Base-by-base conservation (phyloP, 805 yeast genomes). In the Candida manassasensis region DNA sequence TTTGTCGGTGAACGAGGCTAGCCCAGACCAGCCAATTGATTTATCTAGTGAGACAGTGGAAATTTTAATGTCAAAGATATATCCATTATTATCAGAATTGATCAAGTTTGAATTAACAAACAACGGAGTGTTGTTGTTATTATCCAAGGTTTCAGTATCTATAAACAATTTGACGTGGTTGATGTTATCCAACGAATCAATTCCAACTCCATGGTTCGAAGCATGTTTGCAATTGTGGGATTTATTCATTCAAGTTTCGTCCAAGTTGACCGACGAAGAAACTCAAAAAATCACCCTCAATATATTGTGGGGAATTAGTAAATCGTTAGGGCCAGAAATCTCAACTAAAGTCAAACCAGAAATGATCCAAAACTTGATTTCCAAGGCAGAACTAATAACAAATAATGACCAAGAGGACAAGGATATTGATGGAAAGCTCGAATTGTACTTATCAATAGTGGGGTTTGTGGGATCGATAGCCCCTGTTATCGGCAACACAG, bases 101-200 rank as follows among this genome's bases (percentile, higher is more conserved):
- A 50, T 63, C 26, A 47, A 47, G 29, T 68, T 59, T 41, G 60
- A 66, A n/a, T 67, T 47, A 8, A 34, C 21, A 2, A 48, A 59
- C 37, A 37, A 49, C 3, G 48, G 50, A 17, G 29, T 45, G 4
- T 42, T 64, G 4, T 45, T 70, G 29, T 71, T 80, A 40, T 59
- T 71, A 18, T 65, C 75, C 18, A 77, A 83, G 44, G 67, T 78
- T 5, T 59, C 85, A 32, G 69, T 77, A 10, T 79, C 84, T 6
- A 67, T 87, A 53, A 87, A 85, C 58, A 89, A 89, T 50, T 53
- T 82, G 35, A 54, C 75, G 27, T 81, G 89, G 88, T 59, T 80
- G 19, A 50, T 72, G 39, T 49, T 60, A 24, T 50, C 68, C 3
- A 36, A 49, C 29, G 55, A 59, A 24, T 35, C 49, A 11, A 48